These are phyloP conservation scores for Iberis amara DNA, from an alignment of 441 rosid genomes.

Conservation along the genomic window DNA sequence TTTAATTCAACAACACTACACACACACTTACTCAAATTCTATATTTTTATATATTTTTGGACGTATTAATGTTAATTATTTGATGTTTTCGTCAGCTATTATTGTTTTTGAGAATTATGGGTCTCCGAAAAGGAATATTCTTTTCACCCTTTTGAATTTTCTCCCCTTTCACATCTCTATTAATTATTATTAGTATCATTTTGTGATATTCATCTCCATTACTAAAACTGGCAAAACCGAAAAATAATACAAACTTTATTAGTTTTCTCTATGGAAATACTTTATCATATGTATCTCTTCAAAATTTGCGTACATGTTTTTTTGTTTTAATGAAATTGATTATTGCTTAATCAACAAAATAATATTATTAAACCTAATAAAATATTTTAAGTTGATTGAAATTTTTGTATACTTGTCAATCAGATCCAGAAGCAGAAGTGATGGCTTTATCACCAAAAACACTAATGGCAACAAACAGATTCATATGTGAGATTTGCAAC, in stretches of 20 bases:
- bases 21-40: too few species aligned
- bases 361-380: not conserved
- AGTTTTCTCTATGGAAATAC: not conserved
- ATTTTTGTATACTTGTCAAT: not conserved
- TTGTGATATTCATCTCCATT: not conserved
- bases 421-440: constrained; percentile 89
- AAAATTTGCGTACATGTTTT: too few species aligned
- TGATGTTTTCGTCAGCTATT: not conserved
- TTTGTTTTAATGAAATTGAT: too few species aligned
- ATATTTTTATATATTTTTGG: too few species aligned
- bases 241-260: not conserved
- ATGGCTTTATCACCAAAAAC: constrained; percentile 59
- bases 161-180: constrained; percentile 2
- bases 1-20: not conserved
- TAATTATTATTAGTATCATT: not conserved
- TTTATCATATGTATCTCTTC: too few species aligned
- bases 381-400: not conserved
- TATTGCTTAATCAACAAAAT: too few species aligned
- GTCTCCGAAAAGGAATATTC: constrained; percentile 17
- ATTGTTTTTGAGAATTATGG: constrained; percentile 4
- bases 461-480: constrained; percentile 60
- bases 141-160: constrained; percentile 11
- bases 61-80: not conserved
- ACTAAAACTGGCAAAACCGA: not conserved
- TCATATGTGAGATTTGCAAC: constrained; percentile 58